phyloP scores from a whole-genome alignment of 768 basidiomycete species.

The Epithele typhae region DNA sequence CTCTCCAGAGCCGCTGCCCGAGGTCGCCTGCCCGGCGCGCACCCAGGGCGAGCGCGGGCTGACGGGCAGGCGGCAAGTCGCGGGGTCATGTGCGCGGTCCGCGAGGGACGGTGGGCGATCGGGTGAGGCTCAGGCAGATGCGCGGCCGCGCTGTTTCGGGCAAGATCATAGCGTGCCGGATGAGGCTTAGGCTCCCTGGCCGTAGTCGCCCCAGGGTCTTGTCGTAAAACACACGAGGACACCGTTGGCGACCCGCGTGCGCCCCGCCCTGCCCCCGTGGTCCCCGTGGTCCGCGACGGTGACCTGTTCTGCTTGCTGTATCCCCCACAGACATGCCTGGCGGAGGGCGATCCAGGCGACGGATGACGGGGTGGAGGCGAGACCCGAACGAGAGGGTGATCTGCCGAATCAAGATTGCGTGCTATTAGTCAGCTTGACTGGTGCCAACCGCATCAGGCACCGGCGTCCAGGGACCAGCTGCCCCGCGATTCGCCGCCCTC shows the following conservation, averaged over 20 bases:
- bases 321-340: no score
- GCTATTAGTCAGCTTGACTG: slow-evolving; percentile 12
- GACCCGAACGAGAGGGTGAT: slow-evolving; percentile 18
- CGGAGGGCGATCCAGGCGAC: no score
- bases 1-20: background rate
- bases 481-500: slow-evolving; percentile 2
- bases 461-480: slow-evolving; percentile 16
- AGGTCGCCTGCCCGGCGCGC: background rate
- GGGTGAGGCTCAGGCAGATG: slow-evolving; percentile 1
- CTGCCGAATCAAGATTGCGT: slow-evolving; percentile 18
- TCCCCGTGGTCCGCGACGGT: background rate
- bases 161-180: slow-evolving; percentile 1
- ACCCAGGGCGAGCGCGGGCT: slow-evolving; percentile 5
- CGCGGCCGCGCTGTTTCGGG: slow-evolving; percentile 1
- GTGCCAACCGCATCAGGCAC: slow-evolving; percentile 16
- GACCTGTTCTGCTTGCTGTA: no score
- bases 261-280: background rate
- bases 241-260: slow-evolving; percentile 1
- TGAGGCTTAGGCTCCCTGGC: slow-evolving; percentile 12
- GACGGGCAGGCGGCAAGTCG: slow-evolving; percentile 5
- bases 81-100: slow-evolving; percentile 12
- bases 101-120: slow-evolving; percentile 2
- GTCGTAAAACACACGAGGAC: slow-evolving; percentile 6
- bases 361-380: slow-evolving; percentile 3
- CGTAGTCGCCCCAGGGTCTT: slow-evolving; percentile 7